Percentiles rank a stretch among this genome's conserved stretches.
Conservation (phyloP, 495 filamentous ascomycete species). For the Neurospora sp. region DNA sequence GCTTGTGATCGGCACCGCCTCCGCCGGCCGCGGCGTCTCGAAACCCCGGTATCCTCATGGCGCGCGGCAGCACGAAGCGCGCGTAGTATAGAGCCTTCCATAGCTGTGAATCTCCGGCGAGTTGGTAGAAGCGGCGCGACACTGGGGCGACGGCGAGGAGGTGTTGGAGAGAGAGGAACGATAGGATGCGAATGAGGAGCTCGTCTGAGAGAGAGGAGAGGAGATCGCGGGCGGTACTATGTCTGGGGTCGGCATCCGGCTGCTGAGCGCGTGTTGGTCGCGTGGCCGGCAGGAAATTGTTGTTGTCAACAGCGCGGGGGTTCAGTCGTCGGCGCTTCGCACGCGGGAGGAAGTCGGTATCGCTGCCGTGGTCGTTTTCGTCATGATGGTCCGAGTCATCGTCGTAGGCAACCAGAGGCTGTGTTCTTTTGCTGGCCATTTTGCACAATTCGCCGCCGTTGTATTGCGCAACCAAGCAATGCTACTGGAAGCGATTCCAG, state of each 20-base stretch:
- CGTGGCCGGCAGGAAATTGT: not conserved
- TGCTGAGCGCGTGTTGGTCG: not conserved
- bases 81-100: constrained; percentile 89
- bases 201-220: constrained; percentile 70
- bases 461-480: not conserved
- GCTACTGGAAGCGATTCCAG: not conserved
- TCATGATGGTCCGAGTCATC: not conserved
- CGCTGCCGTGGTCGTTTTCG: not conserved
- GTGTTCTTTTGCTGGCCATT: not conserved
- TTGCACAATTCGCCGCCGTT: not conserved
- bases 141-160: constrained; percentile 66
- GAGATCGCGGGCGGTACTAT: constrained; percentile 19
- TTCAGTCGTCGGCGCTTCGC: not conserved
- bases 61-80: constrained; percentile 79
- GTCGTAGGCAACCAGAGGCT: not conserved
- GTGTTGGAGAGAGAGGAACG: constrained; percentile 57
- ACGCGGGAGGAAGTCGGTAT: not conserved
- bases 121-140: constrained; percentile 64
- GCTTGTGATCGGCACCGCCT: constrained; percentile 20
- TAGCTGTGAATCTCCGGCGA: constrained; percentile 75
- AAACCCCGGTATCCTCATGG: constrained; percentile 62
- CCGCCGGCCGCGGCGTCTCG: constrained; percentile 32
- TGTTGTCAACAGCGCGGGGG: not conserved
- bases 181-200: constrained; percentile 75
- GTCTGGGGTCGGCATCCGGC: not conserved